phyloP scores from a whole-genome alignment of 495 filamentous ascomycete species.

The Rhypophila decipiens region DNA sequence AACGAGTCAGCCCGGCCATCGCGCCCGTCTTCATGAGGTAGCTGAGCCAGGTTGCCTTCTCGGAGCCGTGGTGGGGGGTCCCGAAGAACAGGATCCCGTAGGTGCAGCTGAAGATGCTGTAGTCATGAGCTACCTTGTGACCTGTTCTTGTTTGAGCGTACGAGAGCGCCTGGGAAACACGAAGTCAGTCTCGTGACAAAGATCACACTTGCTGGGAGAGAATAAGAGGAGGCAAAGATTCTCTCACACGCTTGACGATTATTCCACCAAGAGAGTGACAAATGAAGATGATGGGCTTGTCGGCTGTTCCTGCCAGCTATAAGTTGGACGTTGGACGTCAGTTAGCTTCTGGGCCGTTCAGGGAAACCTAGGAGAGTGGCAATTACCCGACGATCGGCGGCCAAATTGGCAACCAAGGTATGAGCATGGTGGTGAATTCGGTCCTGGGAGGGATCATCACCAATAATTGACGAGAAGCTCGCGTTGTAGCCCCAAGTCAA shows the following conservation, averaged over 20 bases:
- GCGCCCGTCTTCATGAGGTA: constrained; percentile 1
- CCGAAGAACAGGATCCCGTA: constrained; percentile 10
- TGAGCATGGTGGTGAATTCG: constrained; percentile 8
- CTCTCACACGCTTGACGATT: constrained; percentile 5
- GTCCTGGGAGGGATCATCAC: constrained; percentile 2
- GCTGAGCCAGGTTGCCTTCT: background rate
- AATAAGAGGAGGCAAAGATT: background rate
- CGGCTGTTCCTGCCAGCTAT: constrained; percentile 1
- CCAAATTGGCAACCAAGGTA: constrained; percentile 7
- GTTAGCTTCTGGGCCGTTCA: too few species aligned
- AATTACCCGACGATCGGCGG: constrained; percentile 4
- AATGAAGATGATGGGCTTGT: constrained; percentile 8
- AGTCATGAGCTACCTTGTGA: constrained; percentile 5
- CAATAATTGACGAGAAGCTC: constrained; percentile 1
- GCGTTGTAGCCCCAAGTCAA: constrained; percentile 8
- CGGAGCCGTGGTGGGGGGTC: constrained; percentile 6
- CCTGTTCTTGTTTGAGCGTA: constrained; percentile 6
- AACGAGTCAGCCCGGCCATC: background rate
- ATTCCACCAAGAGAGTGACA: constrained; percentile 9
- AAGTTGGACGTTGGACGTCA: too few species aligned
- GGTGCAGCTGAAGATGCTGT: constrained; percentile 7
- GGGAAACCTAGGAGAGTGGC: too few species aligned
- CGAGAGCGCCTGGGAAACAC: constrained; percentile 1
- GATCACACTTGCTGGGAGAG: too few species aligned
- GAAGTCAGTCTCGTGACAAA: background rate